phyloP scores from a whole-genome alignment of 495 filamentous ascomycete species.

The Neurospora sp. region DNA sequence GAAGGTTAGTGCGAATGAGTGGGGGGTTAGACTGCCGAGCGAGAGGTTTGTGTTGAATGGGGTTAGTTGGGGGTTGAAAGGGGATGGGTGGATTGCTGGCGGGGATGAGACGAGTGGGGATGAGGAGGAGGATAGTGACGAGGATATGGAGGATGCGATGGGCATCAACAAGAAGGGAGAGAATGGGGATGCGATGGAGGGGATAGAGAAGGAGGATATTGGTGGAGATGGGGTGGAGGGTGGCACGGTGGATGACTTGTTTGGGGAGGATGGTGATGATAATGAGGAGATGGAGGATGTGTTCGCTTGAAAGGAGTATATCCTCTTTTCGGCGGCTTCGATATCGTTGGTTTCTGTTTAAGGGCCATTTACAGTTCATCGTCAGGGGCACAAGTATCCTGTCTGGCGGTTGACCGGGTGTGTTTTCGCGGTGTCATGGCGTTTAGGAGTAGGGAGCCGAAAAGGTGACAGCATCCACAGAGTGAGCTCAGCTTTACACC shows the following conservation, averaged over 20 bases:
- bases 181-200: slow-evolving; percentile 17
- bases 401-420: background rate
- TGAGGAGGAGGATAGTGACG: slow-evolving; percentile 34
- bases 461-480: background rate
- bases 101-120: slow-evolving; percentile 42
- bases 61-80: slow-evolving; percentile 62
- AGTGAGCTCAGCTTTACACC: background rate
- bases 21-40: slow-evolving; percentile 73
- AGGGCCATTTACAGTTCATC: background rate
- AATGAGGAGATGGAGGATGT: slow-evolving; percentile 41
- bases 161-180: slow-evolving; percentile 13
- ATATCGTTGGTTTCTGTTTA: background rate
- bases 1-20: slow-evolving; percentile 57
- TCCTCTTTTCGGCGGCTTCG: background rate
- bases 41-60: slow-evolving; percentile 90
- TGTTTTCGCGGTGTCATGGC: background rate
- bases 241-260: slow-evolving; percentile 1
- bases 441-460: background rate
- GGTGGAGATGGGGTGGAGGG: slow-evolving; percentile 35
- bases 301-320: background rate
- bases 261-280: slow-evolving; percentile 24
- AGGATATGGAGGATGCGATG: slow-evolving; percentile 27
- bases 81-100: slow-evolving; percentile 59
- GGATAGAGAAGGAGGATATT: slow-evolving; percentile 31
- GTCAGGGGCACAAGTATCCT: background rate